Percentiles rank a stretch among this genome's conserved stretches.
Conservation (phyloP, 2,329 filamentous ascomycete species). For the Colletotrichum navitas region DNA sequence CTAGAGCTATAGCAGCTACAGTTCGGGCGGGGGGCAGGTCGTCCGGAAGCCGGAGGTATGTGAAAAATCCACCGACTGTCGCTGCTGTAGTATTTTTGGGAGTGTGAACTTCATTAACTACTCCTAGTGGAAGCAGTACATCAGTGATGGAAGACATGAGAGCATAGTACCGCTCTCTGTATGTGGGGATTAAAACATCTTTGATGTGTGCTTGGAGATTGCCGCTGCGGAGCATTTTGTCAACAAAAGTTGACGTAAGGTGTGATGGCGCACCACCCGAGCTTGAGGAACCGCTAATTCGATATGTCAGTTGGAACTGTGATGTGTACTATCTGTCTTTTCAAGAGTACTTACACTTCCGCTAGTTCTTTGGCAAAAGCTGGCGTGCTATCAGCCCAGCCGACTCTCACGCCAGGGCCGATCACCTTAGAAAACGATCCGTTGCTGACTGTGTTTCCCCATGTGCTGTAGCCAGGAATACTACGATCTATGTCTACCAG, state of each 20-base stretch:
- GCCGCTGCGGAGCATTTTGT: slow-evolving; percentile 43
- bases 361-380: slow-evolving; percentile 64
- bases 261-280: slow-evolving; percentile 47
- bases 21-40: slow-evolving; percentile 35
- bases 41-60: slow-evolving; percentile 69
- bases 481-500: slow-evolving; percentile 82
- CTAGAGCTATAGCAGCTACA: slow-evolving; percentile 64
- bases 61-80: slow-evolving; percentile 70
- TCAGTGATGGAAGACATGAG: slow-evolving; percentile 42
- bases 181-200: slow-evolving; percentile 43
- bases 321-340: slow-evolving; percentile 14
- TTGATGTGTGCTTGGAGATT: slow-evolving; percentile 44
- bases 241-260: slow-evolving; percentile 18
- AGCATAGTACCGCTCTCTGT: slow-evolving; percentile 41
- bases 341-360: slow-evolving; percentile 62
- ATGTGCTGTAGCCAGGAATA: slow-evolving; percentile 66
- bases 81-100: background rate
- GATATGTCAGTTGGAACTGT: background rate
- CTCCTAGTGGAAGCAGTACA: slow-evolving; percentile 40
- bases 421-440: slow-evolving; percentile 93
- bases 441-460: slow-evolving; percentile 87
- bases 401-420: slow-evolving; percentile 83
- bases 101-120: background rate
- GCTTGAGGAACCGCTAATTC: slow-evolving; percentile 11
- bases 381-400: slow-evolving; percentile 83